Conservation (phyloP, 352 stramenopile genomes). For the Phytophthora gonapodyides region DNA sequence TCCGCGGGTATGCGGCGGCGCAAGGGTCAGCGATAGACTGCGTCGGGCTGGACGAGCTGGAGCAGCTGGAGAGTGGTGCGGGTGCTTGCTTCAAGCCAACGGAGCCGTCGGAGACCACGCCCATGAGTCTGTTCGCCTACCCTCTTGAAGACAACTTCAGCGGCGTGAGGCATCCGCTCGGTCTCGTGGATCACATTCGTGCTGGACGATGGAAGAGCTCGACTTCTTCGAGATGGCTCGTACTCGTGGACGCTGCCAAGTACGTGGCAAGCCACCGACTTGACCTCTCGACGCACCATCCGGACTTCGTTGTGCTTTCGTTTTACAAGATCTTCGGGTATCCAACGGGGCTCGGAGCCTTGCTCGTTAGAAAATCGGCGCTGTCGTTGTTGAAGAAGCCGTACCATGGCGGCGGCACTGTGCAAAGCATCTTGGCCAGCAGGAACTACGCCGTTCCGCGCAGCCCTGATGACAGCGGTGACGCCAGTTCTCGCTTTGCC, state of each 20-base stretch:
- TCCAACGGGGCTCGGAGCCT: conserved; percentile 63
- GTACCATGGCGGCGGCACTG: conserved; percentile 71
- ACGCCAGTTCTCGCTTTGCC: conserved; percentile 42
- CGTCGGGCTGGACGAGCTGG: conserved; percentile 46
- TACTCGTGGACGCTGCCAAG: conserved; percentile 77
- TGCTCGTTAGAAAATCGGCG: conserved; percentile 54
- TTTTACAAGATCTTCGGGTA: conserved; percentile 89
- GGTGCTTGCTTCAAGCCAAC: background rate
- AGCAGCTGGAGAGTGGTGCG: conserved; percentile 28
- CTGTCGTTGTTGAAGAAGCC: conserved; percentile 49
- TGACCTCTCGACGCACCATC: conserved; percentile 47
- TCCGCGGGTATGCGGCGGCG: conserved; percentile 49
- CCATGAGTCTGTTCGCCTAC: conserved; percentile 63
- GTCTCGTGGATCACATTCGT: conserved; percentile 46
- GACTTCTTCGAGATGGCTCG: conserved; percentile 48
- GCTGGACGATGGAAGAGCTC: conserved; percentile 22
- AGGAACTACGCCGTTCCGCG: conserved; percentile 44
- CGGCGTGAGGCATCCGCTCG: conserved; percentile 52
- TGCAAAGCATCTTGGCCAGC: conserved; percentile 65
- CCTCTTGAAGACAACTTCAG: conserved; percentile 85
- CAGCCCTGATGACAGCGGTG: conserved; percentile 16
- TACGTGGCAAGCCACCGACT: conserved; percentile 59
- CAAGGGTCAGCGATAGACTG: conserved; percentile 34
- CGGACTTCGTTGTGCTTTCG: conserved; percentile 76
- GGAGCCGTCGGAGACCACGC: conserved; percentile 3